Conservation (phyloP, 305 asterid genomes). For the Withania somnifera region DNA sequence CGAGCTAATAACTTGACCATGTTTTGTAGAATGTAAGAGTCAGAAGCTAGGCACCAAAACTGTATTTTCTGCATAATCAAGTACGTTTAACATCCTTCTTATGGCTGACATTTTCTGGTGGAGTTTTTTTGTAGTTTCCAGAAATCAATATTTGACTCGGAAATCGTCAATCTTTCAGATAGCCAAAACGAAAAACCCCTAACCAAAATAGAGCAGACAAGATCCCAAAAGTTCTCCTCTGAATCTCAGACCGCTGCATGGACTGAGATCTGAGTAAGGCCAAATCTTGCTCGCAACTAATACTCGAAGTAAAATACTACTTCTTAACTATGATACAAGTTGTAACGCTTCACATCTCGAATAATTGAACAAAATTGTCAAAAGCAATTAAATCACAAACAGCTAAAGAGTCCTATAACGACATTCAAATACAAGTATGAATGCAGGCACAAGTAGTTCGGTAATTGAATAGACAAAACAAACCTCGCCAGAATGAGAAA, state of each 20-base stretch:
- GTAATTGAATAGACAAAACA: background rate
- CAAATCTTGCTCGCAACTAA: background rate
- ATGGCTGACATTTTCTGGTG: background rate
- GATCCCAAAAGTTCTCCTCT: background rate
- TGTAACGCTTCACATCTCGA: background rate
- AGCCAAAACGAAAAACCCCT: background rate
- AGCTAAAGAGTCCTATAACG: background rate
- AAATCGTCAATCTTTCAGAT: background rate
- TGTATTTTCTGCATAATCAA: background rate
- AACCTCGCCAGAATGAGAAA: conserved; percentile 77
- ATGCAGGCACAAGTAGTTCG: background rate
- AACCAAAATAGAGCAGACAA: background rate
- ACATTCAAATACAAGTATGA: background rate
- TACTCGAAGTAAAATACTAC: background rate
- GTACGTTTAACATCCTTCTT: background rate
- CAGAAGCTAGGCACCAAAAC: background rate
- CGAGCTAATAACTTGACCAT: background rate
- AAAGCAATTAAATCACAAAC: background rate
- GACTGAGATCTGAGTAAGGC: background rate
- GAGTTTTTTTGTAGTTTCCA: background rate
- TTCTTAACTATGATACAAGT: background rate
- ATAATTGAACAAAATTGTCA: background rate
- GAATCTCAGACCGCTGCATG: background rate
- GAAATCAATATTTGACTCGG: background rate
- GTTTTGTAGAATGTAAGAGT: background rate